Conservation (phyloP, 495 filamentous ascomycete genomes). For the Hypoxylon lienhwacheense region DNA sequence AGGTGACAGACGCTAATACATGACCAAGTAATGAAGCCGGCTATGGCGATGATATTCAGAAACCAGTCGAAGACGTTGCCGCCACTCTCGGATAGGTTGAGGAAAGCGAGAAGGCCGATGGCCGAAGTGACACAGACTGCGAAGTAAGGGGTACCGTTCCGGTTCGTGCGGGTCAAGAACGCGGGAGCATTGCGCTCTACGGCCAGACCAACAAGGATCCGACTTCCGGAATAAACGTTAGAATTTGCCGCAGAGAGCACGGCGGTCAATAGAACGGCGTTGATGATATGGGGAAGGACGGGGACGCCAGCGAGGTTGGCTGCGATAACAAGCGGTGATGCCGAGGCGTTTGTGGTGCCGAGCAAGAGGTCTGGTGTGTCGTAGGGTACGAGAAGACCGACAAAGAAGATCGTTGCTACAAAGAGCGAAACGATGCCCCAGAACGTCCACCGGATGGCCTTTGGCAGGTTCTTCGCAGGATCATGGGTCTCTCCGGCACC, state of each 20-base stretch:
- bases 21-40: slow-evolving; percentile 69
- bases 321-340: slow-evolving; percentile 72
- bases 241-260: slow-evolving; percentile 60
- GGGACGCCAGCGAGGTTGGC: slow-evolving; percentile 64
- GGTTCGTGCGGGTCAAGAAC: slow-evolving; percentile 46
- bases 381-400: slow-evolving; percentile 66
- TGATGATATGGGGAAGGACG: slow-evolving; percentile 70
- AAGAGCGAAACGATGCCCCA: slow-evolving; percentile 69
- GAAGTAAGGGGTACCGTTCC: slow-evolving; percentile 47
- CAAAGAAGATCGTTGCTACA: slow-evolving; percentile 65
- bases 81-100: slow-evolving; percentile 54
- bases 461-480: slow-evolving; percentile 59
- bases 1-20: slow-evolving; percentile 63
- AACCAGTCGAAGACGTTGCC: slow-evolving; percentile 60
- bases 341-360: slow-evolving; percentile 54
- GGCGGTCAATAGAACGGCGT: slow-evolving; percentile 67
- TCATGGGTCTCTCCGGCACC: slow-evolving; percentile 68
- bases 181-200: slow-evolving; percentile 62
- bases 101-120: slow-evolving; percentile 56
- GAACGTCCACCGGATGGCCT: slow-evolving; percentile 55
- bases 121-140: slow-evolving; percentile 46
- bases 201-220: slow-evolving; percentile 65
- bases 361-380: slow-evolving; percentile 54
- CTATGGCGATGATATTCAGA: slow-evolving; percentile 64
- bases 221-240: slow-evolving; percentile 62